phyloP scores from a whole-genome alignment of 148 eudicot genomes.

The Arbutus unedo region DNA sequence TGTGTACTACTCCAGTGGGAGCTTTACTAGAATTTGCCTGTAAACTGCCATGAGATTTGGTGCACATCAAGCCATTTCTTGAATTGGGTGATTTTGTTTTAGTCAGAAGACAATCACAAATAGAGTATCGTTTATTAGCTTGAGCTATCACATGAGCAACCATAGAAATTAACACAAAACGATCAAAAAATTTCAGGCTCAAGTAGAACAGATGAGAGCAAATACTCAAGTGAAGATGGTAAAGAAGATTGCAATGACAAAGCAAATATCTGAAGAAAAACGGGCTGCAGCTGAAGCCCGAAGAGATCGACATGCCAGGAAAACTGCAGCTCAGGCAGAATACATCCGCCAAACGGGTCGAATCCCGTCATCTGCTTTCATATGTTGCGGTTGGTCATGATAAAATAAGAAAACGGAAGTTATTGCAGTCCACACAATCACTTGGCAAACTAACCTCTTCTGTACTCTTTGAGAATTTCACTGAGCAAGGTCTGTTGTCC shows the following conservation, averaged over 20 bases:
- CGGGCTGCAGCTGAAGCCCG: constrained; percentile 69
- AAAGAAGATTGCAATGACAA: constrained; percentile 72
- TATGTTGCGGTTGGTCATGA: constrained; percentile 70
- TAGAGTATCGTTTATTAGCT: neutral
- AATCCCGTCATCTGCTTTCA: constrained; percentile 49
- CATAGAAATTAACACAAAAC: neutral
- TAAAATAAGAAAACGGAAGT: constrained; percentile 14
- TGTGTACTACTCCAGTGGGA: neutral
- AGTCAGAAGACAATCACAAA: neutral
- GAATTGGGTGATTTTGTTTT: neutral
- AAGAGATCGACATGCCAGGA: constrained; percentile 57
- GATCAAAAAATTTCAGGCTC: constrained; percentile 44
- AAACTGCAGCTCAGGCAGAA: constrained; percentile 64
- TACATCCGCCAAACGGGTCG: constrained; percentile 84
- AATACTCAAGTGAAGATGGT: constrained; percentile 83
- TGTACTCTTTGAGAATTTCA: constrained; percentile 10
- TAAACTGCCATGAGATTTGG: neutral
- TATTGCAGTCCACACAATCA: constrained; percentile 4
- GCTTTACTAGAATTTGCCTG: neutral
- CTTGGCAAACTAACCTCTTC: constrained; percentile 5
- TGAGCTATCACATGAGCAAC: neutral
- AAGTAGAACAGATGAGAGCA: constrained; percentile 81
- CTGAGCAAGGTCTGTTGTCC: constrained; percentile 2
- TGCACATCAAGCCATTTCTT: neutral
- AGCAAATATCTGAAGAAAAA: constrained; percentile 70